Base-by-base conservation (phyloP, 495 filamentous ascomycete species). In the Podospora pseudocomata region DNA sequence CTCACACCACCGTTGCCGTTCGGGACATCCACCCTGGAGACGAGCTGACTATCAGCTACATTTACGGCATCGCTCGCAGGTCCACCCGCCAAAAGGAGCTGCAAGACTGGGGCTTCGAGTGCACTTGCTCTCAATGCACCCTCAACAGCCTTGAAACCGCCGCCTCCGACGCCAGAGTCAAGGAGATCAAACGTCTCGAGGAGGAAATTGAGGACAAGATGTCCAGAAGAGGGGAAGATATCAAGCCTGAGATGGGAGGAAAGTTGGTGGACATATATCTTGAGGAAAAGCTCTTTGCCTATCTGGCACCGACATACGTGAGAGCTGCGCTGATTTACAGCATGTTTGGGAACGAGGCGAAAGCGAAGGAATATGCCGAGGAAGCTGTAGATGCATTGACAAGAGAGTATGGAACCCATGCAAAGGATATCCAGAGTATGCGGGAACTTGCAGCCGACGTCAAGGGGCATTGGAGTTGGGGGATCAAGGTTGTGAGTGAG, bases 41-140 rank as follows among this genome's bases (percentile, higher is more conserved):
- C 49, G 81, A 83, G 60, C 72, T 83, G 18, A 81, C 75, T 53
- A 69, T 83, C 60, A 78, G 71, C 20, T 82, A 82, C 71, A 75
- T 80, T 67, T 75, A 80, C 65, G 69, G 71, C 34, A 71, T 72
- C 20, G 58, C 76, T 5, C 32, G 71, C 4, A 74, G 67, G 1
- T 65, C 62, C 20, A 73, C 78, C 11, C 81, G 81, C 7, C 77
- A 75, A 7, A 55, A 68, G 5, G 76, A 76, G 13, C 73, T 83
- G 28, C 19, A 34, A 1, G 69, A 71, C 13, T 82, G 80, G 79
- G 80, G 78, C 4, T 83, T 82, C 64, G 70, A 73, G 55, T 83
- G 81, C 70, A 63, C 70, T 18, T 83, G 81, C 63, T 23, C 69
- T 2, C 74, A 76, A 3, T 83, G 80, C 70, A 67, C 64, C n/a